phyloP scores from a whole-genome alignment of 2,329 filamentous ascomycete genomes.

The Didymella pomorum region DNA sequence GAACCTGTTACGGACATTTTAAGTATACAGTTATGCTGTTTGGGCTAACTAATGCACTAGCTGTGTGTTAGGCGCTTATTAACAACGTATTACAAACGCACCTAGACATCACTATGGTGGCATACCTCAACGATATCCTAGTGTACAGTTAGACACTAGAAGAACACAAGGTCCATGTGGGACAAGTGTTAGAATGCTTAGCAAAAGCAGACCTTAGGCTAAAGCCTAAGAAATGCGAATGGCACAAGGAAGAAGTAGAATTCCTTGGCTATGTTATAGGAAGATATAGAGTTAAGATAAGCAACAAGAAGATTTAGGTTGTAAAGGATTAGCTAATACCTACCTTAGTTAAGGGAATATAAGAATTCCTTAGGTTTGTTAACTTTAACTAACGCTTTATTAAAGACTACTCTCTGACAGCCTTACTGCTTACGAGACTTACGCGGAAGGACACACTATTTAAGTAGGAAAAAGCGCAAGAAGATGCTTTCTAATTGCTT shows the following conservation, averaged over 20 bases:
- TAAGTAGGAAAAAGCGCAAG: too few species aligned
- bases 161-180: not conserved
- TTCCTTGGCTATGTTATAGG: not conserved
- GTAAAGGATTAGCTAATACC: too few species aligned
- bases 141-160: not conserved
- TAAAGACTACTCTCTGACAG: not conserved
- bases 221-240: not conserved
- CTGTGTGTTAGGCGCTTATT: not conserved
- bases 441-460: slow-evolving; percentile 1
- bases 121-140: not conserved
- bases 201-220: not conserved
- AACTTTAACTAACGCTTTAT: not conserved
- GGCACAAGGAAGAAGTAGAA: not conserved
- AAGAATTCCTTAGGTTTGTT: not conserved
- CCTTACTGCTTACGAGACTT: not conserved
- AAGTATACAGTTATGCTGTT: slow-evolving; percentile 1
- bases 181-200: not conserved
- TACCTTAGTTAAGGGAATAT: too few species aligned
- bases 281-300: slow-evolving; percentile 1
- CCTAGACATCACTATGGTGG: not conserved
- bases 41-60: slow-evolving; percentile 1
- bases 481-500: too few species aligned
- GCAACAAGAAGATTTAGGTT: not conserved
- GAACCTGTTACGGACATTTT: not conserved
- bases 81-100: not conserved